phyloP scores from a whole-genome alignment of 2,329 filamentous ascomycete genomes.

The Leptosphaerulina australis region DNA sequence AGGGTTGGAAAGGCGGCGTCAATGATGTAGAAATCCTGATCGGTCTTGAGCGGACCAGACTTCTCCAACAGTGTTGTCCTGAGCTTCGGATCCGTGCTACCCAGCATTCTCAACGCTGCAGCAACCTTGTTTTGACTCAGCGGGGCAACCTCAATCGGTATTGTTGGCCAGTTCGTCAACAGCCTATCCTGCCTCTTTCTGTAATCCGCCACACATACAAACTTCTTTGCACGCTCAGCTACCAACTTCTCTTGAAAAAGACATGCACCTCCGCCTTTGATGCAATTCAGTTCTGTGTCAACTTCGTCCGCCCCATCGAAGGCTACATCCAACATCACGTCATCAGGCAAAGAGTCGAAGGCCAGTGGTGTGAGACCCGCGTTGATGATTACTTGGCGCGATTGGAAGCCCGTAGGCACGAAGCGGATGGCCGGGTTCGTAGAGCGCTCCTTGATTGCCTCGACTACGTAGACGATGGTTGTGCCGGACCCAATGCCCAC shows the following conservation, averaged over 20 bases:
- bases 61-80: slow-evolving; percentile 76
- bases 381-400: slow-evolving; percentile 79
- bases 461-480: slow-evolving; percentile 83
- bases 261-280: slow-evolving; percentile 98
- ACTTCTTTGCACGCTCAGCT: slow-evolving; percentile 80
- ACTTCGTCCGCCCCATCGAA: slow-evolving; percentile 99
- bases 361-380: slow-evolving; percentile 78
- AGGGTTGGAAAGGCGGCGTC: slow-evolving; percentile 85
- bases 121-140: slow-evolving; percentile 80
- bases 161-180: slow-evolving; percentile 75
- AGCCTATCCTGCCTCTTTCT: slow-evolving; percentile 84
- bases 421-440: slow-evolving; percentile 70
- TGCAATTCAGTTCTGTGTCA: slow-evolving; percentile 91
- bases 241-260: slow-evolving; percentile 98
- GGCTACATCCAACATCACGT: slow-evolving; percentile 76
- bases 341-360: slow-evolving; percentile 74
- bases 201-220: slow-evolving; percentile 89
- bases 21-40: slow-evolving; percentile 87
- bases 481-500: slow-evolving; percentile 83
- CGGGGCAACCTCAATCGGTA: slow-evolving; percentile 93
- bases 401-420: slow-evolving; percentile 90
- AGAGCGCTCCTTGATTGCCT: slow-evolving; percentile 66
- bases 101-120: slow-evolving; percentile 71
- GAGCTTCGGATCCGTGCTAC: slow-evolving; percentile 72
- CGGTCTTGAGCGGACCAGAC: slow-evolving; percentile 81